Percentiles rank a stretch among this genome's conserved stretches.
These are phyloP conservation scores for Pterothamnion heteromorphum DNA, from an alignment of 31 red algal species.

Conservation along the genomic window DNA sequence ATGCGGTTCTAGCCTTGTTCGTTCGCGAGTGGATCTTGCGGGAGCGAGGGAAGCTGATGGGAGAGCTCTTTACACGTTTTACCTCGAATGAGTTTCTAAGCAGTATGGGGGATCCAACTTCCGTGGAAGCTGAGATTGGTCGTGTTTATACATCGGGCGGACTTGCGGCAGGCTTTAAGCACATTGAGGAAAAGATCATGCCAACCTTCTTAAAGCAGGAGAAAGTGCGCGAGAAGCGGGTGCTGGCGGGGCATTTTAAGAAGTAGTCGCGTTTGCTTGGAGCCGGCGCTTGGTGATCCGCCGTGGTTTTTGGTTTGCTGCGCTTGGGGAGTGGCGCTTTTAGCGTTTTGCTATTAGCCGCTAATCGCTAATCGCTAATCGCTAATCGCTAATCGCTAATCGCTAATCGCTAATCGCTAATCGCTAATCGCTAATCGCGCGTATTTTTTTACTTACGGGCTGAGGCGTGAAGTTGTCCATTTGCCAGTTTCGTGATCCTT, in stretches of 20 bases:
- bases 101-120: neutral
- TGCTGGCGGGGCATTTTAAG: too few species aligned
- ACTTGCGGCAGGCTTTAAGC: conserved; percentile 37
- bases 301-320: too few species aligned
- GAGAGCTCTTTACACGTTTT: neutral
- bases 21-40: neutral
- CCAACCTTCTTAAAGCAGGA: neutral
- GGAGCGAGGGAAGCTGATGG: neutral
- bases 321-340: too few species aligned
- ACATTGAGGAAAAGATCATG: neutral
- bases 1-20: neutral
- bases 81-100: neutral
- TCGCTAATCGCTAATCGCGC: too few species aligned
- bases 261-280: too few species aligned
- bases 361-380: too few species aligned
- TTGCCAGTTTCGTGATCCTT: neutral
- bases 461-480: too few species aligned
- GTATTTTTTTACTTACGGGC: too few species aligned
- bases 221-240: neutral
- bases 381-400: too few species aligned
- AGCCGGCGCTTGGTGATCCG: too few species aligned
- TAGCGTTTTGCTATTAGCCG: too few species aligned
- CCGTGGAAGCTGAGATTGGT: neutral
- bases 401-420: too few species aligned
- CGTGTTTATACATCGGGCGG: neutral